These are phyloP conservation scores for Globisporangium ultimum DNA, from an alignment of 352 stramenopile genomes.

Conservation along the genomic window DNA sequence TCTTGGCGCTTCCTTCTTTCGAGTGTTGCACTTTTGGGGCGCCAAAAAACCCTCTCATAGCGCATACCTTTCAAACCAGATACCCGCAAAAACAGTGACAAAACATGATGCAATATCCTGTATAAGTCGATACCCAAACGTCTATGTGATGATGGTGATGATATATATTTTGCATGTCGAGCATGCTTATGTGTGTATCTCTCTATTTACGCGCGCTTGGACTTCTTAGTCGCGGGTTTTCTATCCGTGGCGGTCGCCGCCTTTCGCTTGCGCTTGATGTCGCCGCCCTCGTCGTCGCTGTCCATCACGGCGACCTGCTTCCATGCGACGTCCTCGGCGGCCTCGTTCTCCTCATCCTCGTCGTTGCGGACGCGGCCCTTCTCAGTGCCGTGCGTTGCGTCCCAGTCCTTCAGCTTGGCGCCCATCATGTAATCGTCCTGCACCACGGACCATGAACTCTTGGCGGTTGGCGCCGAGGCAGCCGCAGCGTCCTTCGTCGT, in stretches of 20 bases:
- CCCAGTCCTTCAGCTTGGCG: constrained; percentile 85
- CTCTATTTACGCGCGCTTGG: constrained; percentile 20
- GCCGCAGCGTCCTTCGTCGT: constrained; percentile 9
- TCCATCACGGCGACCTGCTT: constrained; percentile 49
- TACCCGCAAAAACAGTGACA: too few species aligned
- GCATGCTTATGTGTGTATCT: too few species aligned
- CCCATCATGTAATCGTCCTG: constrained; percentile 87
- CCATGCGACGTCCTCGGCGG: constrained; percentile 62
- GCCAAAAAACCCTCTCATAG: too few species aligned
- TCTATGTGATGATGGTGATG: too few species aligned
- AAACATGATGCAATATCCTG: too few species aligned
- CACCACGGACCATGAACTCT: constrained; percentile 78
- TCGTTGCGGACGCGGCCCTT: constrained; percentile 33
- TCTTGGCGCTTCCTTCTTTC: too few species aligned
- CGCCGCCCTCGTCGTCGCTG: constrained; percentile 42
- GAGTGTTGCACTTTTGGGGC: too few species aligned
- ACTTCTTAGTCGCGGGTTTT: constrained; percentile 21
- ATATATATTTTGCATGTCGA: too few species aligned
- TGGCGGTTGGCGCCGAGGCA: constrained; percentile 18
- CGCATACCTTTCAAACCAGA: too few species aligned
- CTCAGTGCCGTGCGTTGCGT: constrained; percentile 50
- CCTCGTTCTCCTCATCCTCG: constrained; percentile 60
- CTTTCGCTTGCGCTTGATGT: constrained; percentile 24
- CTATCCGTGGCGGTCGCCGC: constrained; percentile 3
- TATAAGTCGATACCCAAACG: too few species aligned